phyloP scores from a whole-genome alignment of 2,329 filamentous ascomycete genomes.

The Ceratocystiopsis minuta region DNA sequence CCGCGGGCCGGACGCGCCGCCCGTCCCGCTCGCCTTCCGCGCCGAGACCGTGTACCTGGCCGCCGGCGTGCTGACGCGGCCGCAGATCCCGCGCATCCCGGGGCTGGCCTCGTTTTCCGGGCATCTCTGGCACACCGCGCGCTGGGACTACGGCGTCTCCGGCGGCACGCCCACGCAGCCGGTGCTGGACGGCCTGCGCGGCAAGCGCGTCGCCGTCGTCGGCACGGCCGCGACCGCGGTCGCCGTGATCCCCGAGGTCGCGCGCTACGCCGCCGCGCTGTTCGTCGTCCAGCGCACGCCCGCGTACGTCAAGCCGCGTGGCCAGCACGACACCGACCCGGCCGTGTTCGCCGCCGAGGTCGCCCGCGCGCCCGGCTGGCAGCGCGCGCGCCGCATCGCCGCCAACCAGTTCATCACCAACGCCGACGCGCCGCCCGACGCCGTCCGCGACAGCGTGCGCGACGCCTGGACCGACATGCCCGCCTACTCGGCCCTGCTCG shows the following conservation, averaged over 20 bases:
- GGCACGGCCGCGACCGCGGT: slow-evolving; percentile 32
- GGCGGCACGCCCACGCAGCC: slow-evolving; percentile 22
- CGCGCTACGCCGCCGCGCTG: slow-evolving; percentile 28
- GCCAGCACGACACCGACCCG: slow-evolving; percentile 21
- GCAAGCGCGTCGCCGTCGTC: slow-evolving; percentile 28
- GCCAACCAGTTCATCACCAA: slow-evolving; percentile 21
- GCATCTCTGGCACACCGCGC: slow-evolving; percentile 38
- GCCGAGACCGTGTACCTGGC: slow-evolving; percentile 22
- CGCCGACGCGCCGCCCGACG: slow-evolving; percentile 14
- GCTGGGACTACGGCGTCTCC: slow-evolving; percentile 28
- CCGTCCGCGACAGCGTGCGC: slow-evolving; percentile 27
- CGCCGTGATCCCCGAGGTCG: slow-evolving; percentile 26
- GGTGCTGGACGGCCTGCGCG: slow-evolving; percentile 25
- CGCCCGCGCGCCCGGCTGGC: slow-evolving; percentile 28
- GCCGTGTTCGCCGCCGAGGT: slow-evolving; percentile 16
- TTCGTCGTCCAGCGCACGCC: slow-evolving; percentile 41
- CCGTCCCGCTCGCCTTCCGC: slow-evolving; percentile 16
- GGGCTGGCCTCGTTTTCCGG: slow-evolving; percentile 43
- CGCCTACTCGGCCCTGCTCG: slow-evolving; percentile 17
- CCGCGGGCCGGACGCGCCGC: slow-evolving; percentile 12
- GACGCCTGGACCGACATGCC: slow-evolving; percentile 29
- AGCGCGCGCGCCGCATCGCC: slow-evolving; percentile 25
- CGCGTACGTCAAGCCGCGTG: slow-evolving; percentile 21
- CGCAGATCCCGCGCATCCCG: slow-evolving; percentile 29
- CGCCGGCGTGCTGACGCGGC: slow-evolving; percentile 19